A percentile compares a stretch with the other conserved stretches of the same genome.
These are phyloP conservation scores for Wickerhamomyces pijperi DNA, from an alignment of 805 yeast genomes.

Conservation along the genomic window DNA sequence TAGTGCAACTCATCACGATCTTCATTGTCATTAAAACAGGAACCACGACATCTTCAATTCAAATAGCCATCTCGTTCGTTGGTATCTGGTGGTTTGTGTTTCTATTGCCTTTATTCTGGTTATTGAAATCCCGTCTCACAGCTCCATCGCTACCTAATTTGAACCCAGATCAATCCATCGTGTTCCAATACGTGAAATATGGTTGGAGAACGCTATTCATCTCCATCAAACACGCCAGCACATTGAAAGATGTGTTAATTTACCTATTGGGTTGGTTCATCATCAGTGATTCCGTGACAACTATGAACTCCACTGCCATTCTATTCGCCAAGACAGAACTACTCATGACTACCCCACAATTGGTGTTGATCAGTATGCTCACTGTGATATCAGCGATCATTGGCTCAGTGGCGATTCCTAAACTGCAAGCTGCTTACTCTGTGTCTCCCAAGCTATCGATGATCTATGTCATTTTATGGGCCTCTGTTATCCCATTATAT, in stretches of 20 bases:
- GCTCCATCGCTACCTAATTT: constrained; percentile 14
- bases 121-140: constrained; percentile 35
- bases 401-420: constrained; percentile 54
- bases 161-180: constrained; percentile 7
- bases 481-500: constrained; percentile 58
- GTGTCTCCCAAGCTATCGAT: constrained; percentile 37
- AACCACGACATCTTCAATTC: constrained; percentile 31
- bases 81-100: constrained; percentile 74
- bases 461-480: constrained; percentile 44
- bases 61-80: constrained; percentile 48
- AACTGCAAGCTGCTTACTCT: constrained; percentile 23
- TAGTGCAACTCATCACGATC: constrained; percentile 56
- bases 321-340: constrained; percentile 64
- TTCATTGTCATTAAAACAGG: constrained; percentile 30
- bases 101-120: constrained; percentile 47
- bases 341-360: constrained; percentile 53
- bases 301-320: constrained; percentile 72
- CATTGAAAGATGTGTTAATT: constrained; percentile 52
- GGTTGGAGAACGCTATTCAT: constrained; percentile 53
- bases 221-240: constrained; percentile 49
- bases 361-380: constrained; percentile 54
- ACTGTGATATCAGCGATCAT: constrained; percentile 57
- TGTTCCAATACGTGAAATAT: constrained; percentile 29
- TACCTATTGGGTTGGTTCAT: constrained; percentile 70
- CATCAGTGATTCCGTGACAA: constrained; percentile 63